These are phyloP conservation scores for Aquilaria yunnanensis DNA, from an alignment of 345 rosid genomes.

Conservation along the genomic window DNA sequence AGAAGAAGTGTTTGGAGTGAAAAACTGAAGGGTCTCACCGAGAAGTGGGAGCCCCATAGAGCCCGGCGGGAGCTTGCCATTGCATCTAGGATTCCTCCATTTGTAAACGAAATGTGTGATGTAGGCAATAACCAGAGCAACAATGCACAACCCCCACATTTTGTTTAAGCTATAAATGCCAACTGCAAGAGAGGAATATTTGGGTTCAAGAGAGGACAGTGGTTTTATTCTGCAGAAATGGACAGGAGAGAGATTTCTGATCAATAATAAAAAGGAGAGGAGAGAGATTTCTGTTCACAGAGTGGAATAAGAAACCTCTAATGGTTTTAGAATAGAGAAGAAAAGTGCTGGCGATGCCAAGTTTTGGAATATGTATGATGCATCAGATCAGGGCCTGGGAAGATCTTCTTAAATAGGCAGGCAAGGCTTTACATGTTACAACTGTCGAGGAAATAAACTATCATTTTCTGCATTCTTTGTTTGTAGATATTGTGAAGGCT, in stretches of 20 bases:
- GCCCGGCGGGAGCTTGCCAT: constrained; percentile 89
- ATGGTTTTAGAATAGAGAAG: constrained; percentile 11
- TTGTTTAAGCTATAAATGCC: constrained; percentile 12
- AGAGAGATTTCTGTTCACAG: not conserved
- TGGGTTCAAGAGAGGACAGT: constrained; percentile 4
- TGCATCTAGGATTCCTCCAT: constrained; percentile 83
- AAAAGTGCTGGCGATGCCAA: not conserved
- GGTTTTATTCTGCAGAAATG: not conserved
- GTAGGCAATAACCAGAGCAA: constrained; percentile 40
- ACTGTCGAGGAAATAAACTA: constrained; percentile 13
- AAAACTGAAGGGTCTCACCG: constrained; percentile 82
- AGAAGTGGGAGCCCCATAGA: constrained; percentile 88
- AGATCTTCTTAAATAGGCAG: constrained; percentile 47
- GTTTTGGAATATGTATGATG: constrained; percentile 35
- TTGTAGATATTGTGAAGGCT: constrained; percentile 15
- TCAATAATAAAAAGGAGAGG: constrained; percentile 1
- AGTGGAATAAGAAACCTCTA: constrained; percentile 13
- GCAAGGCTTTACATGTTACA: constrained; percentile 11
- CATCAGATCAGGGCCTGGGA: constrained; percentile 28
- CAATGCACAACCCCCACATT: constrained; percentile 48
- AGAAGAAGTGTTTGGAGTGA: constrained; percentile 52
- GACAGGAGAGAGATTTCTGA: not conserved
- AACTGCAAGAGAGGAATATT: constrained; percentile 2
- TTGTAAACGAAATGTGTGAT: constrained; percentile 49
- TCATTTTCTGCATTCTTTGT: constrained; percentile 19